A percentile compares a stretch with the other conserved stretches of the same genome.
phyloP scores from a whole-genome alignment of 768 basidiomycete genomes.

The Leccinellum luteum region DNA sequence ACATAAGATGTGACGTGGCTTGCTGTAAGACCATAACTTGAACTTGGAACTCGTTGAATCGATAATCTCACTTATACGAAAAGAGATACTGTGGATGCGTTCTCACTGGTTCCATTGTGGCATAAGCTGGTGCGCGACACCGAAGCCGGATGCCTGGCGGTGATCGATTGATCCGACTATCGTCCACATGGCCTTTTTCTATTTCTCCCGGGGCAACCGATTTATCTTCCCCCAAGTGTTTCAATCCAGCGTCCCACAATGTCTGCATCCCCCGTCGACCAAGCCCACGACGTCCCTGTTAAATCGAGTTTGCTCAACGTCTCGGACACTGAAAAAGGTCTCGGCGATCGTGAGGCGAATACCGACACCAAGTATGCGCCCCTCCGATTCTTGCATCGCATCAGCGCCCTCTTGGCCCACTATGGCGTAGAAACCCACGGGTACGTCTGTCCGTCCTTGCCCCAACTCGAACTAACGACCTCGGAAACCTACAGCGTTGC shows the following conservation, averaged over 20 bases:
- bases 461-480: neutral
- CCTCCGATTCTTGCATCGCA: constrained; percentile 16
- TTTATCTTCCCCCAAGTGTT: neutral
- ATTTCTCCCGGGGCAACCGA: neutral
- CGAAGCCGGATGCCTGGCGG: neutral
- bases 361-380: neutral
- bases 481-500: constrained; percentile 30
- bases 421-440: constrained; percentile 43
- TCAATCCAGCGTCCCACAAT: neutral
- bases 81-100: neutral
- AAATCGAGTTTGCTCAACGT: neutral
- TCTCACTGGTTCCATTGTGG: no score
- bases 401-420: constrained; percentile 29
- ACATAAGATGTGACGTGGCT: no score
- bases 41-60: neutral
- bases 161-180: constrained; percentile 1
- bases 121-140: neutral
- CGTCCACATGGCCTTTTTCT: neutral
- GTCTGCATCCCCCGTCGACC: constrained; percentile 2
- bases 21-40: neutral
- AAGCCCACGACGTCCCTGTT: neutral
- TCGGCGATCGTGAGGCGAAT: neutral
- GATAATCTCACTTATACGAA: neutral
- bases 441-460: constrained; percentile 19
- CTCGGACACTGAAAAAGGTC: constrained; percentile 3